Conservation (phyloP, 495 filamentous ascomycete genomes). For the Tetracladium setigerum region DNA sequence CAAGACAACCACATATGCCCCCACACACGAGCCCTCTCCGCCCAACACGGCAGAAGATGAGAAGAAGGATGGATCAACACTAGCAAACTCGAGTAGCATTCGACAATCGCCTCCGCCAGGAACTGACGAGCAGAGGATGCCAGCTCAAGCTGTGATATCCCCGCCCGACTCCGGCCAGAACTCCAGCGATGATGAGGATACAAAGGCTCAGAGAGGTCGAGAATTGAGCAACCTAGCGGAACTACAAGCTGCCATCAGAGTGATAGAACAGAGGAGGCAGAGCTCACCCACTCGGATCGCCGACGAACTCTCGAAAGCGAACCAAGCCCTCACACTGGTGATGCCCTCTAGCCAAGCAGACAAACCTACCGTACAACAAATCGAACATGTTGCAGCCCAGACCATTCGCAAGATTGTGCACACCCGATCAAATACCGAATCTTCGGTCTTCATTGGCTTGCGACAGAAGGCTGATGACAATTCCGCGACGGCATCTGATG, state of each 20-base stretch:
- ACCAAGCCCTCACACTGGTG: constrained; percentile 26
- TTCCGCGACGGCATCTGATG: constrained; percentile 51
- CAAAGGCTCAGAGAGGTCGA: constrained; percentile 39
- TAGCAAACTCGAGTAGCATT: constrained; percentile 42
- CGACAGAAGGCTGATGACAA: constrained; percentile 24
- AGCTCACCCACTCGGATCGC: constrained; percentile 47
- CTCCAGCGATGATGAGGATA: constrained; percentile 79
- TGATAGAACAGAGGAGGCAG: constrained; percentile 61
- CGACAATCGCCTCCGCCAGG: constrained; percentile 74
- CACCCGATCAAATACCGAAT: constrained; percentile 77
- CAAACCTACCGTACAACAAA: constrained; percentile 11
- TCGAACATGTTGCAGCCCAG: constrained; percentile 19
- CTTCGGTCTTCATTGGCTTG: constrained; percentile 42
- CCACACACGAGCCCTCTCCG: constrained; percentile 32
- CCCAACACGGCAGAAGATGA: constrained; percentile 39
- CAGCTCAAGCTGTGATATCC: constrained; percentile 73
- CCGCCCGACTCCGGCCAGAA: constrained; percentile 75
- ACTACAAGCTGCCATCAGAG: constrained; percentile 74
- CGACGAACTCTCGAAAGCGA: constrained; percentile 20
- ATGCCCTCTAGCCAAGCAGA: constrained; percentile 22
- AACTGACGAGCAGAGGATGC: constrained; percentile 58
- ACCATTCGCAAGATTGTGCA: constrained; percentile 48
- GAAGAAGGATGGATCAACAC: constrained; percentile 32
- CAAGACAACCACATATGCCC: constrained; percentile 22
- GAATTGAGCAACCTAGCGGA: constrained; percentile 61